Evolutionary conservation across 2,329 filamentous ascomycete species (phyloP).

Genomic region (Fusarium zealandicum): DNA sequence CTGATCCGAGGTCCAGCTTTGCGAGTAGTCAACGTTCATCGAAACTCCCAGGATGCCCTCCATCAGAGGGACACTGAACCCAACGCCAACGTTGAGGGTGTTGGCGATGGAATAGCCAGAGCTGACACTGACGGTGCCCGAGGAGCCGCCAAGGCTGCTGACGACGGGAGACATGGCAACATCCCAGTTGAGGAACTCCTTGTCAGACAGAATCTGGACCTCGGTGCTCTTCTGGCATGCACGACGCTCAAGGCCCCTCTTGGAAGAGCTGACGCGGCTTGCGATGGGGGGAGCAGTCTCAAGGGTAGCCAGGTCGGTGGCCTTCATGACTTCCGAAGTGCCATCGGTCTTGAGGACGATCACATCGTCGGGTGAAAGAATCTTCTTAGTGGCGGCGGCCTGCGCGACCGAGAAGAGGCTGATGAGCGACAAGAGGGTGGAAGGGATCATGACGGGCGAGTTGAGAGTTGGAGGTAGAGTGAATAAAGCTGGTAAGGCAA

Average conservation of each 20-base stretch:
- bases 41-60: slow-evolving; percentile 12
- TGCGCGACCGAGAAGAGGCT: slow-evolving; percentile 25
- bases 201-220: slow-evolving; percentile 28
- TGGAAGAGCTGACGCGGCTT: neutral
- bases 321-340: slow-evolving; percentile 31
- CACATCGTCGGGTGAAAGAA: slow-evolving; percentile 26
- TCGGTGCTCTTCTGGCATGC: slow-evolving; percentile 31
- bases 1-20: slow-evolving; percentile 26
- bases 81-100: slow-evolving; percentile 9
- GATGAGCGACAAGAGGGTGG: slow-evolving; percentile 21
- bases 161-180: slow-evolving; percentile 34
- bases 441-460: slow-evolving; percentile 24
- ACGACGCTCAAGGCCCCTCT: slow-evolving; percentile 6
- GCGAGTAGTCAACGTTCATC: slow-evolving; percentile 18
- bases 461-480: slow-evolving; percentile 2
- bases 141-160: slow-evolving; percentile 26
- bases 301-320: slow-evolving; percentile 24
- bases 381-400: slow-evolving; percentile 17
- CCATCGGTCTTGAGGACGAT: slow-evolving; percentile 32
- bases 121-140: slow-evolving; percentile 18
- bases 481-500: neutral
- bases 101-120: slow-evolving; percentile 29
- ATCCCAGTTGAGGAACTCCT: slow-evolving; percentile 37
- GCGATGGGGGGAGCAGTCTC: slow-evolving; percentile 16
- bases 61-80: slow-evolving; percentile 8